Evolutionary conservation across 192 early-diverging fungal species (phyloP).

Genomic region (Backusella australiensis): DNA sequence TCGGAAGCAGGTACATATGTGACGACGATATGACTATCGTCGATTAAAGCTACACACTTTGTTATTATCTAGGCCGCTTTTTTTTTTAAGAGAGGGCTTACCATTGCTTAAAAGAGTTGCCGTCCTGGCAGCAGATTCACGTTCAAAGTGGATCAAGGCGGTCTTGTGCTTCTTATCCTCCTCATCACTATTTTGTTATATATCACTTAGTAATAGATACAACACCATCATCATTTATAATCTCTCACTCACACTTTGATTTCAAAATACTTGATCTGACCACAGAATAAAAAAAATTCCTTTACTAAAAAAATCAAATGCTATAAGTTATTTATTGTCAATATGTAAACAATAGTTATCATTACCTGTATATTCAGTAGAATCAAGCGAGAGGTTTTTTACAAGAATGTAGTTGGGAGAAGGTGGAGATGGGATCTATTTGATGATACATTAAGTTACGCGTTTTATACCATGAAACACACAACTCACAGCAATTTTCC

Average conservation of each 20-base stretch:
- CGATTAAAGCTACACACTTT: too few species aligned
- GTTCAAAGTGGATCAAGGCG: constrained; percentile 56
- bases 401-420: constrained; percentile 53
- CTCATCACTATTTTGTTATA: constrained; percentile 37
- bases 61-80: too few species aligned
- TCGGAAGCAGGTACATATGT: too few species aligned
- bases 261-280: constrained; percentile 59
- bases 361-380: constrained; percentile 47
- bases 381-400: constrained; percentile 44
- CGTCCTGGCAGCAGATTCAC: constrained; percentile 61
- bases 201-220: not conserved
- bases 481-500: not conserved
- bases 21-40: too few species aligned
- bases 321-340: too few species aligned
- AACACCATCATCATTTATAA: not conserved
- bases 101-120: constrained; percentile 57
- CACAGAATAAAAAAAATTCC: constrained; percentile 68
- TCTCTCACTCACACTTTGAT: constrained; percentile 46
- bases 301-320: constrained; percentile 37
- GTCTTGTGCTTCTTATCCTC: constrained; percentile 43
- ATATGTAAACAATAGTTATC: too few species aligned
- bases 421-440: constrained; percentile 46
- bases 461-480: not conserved
- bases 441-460: not conserved
- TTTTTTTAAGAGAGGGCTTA: not conserved